phyloP scores from a whole-genome alignment of 169 alveolate genomes.

The Plasmodium reichenowi region DNA sequence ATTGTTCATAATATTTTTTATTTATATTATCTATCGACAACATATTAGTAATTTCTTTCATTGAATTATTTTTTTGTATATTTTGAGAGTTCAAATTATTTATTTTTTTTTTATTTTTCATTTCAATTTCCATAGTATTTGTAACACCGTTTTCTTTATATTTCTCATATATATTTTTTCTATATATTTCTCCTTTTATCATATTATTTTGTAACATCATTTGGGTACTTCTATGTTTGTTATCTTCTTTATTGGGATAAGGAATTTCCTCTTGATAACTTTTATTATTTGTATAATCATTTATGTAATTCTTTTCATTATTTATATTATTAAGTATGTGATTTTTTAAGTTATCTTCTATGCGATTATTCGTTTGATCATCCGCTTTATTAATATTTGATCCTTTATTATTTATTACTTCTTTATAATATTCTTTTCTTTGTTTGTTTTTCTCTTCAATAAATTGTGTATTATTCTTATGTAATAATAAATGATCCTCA shows the following conservation, averaged over 20 bases:
- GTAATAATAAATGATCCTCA: too few species aligned
- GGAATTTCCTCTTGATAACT: neutral
- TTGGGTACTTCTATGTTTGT: neutral
- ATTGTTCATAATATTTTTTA: neutral
- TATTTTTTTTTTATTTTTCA: neutral
- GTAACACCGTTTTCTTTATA: neutral
- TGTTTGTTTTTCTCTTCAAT: too few species aligned
- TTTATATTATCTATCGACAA: neutral
- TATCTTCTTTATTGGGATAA: neutral
- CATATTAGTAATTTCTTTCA: neutral
- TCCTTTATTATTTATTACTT: too few species aligned
- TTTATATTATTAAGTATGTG: too few species aligned
- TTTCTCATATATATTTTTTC: neutral
- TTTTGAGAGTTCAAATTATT: neutral
- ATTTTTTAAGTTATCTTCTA: too few species aligned
- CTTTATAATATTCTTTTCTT: too few species aligned
- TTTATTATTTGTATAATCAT: conserved; percentile 2
- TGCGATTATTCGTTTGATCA: too few species aligned
- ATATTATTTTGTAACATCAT: neutral
- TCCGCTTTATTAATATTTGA: too few species aligned
- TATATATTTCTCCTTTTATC: neutral
- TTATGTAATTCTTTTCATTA: neutral
- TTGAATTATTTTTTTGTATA: neutral
- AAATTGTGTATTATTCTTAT: too few species aligned
- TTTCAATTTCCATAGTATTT: neutral